A percentile compares a stretch with the other conserved stretches of the same genome.
Conservation (phyloP, 768 basidiomycete genomes). For the Suillus subluteus region DNA sequence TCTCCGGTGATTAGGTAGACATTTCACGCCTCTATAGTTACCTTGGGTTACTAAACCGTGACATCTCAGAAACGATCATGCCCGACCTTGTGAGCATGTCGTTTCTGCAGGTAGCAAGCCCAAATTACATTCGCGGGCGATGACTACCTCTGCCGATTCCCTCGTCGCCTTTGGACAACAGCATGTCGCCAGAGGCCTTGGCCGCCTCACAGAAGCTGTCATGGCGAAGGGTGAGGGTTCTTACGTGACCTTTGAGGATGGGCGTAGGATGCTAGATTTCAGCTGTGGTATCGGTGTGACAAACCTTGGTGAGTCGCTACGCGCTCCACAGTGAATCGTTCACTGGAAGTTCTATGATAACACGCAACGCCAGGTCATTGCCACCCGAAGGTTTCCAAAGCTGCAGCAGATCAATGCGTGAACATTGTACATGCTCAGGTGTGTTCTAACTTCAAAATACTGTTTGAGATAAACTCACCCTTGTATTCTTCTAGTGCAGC, state of each 20-base stretch:
- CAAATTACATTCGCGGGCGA: constrained; percentile 15
- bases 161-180: constrained; percentile 43
- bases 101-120: not conserved
- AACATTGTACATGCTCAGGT: constrained; percentile 81
- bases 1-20: not conserved
- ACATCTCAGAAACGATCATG: not conserved
- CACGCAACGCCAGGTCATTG: constrained; percentile 65
- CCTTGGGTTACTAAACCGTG: not conserved
- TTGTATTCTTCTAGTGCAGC: constrained; percentile 66
- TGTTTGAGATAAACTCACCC: not conserved
- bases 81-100: not conserved
- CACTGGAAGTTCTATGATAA: not conserved
- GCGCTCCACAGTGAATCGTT: not conserved
- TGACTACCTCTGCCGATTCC: constrained; percentile 26
- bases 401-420: constrained; percentile 88
- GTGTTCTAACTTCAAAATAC: constrained; percentile 13
- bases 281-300: constrained; percentile 90
- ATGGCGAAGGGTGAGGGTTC: constrained; percentile 74
- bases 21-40: not conserved
- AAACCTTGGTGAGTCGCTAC: constrained; percentile 61
- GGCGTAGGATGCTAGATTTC: constrained; percentile 79
- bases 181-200: constrained; percentile 50
- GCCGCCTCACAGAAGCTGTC: constrained; percentile 51
- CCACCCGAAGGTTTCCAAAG: constrained; percentile 83
- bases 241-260: constrained; percentile 74